A percentile compares a stretch with the other conserved stretches of the same genome.
These are phyloP conservation scores for Cutaneotrichosporon cutaneum DNA, from an alignment of 1,284 basidiomycete genomes.

Conservation along the genomic window DNA sequence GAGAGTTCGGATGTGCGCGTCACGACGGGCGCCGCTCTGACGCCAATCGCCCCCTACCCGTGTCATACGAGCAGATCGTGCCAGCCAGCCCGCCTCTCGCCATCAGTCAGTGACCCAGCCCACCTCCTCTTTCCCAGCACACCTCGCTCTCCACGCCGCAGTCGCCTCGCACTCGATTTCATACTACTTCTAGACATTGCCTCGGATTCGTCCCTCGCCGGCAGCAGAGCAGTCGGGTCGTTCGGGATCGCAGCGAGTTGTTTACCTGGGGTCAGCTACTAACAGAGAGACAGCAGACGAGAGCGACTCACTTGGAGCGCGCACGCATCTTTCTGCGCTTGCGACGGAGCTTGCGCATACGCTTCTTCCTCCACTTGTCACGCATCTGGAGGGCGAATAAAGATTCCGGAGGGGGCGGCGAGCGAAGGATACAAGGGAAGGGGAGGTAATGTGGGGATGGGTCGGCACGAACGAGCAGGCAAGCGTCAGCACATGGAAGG, in stretches of 20 bases:
- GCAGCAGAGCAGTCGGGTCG: slow-evolving; percentile 1
- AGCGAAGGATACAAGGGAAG: not conserved
- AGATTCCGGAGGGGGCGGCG: not conserved
- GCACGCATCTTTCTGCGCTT: slow-evolving; percentile 29
- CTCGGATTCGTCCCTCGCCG: not conserved
- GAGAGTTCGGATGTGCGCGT: not conserved
- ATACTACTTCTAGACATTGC: slow-evolving; percentile 7
- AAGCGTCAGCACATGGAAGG: slow-evolving; percentile 12
- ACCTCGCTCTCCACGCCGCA: not conserved
- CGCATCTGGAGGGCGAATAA: slow-evolving; percentile 19
- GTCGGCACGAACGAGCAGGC: not conserved
- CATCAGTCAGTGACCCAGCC: not conserved
- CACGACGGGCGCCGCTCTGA: not conserved
- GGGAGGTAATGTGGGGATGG: not conserved
- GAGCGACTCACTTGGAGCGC: slow-evolving; percentile 24
- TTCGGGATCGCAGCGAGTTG: slow-evolving; percentile 10
- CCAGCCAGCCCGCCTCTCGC: not conserved
- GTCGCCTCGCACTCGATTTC: slow-evolving; percentile 10
- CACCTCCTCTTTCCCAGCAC: not conserved
- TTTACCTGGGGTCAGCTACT: slow-evolving; percentile 13
- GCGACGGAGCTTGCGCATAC: slow-evolving; percentile 30
- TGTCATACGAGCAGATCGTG: not conserved
- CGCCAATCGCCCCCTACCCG: not conserved
- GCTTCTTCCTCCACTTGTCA: slow-evolving; percentile 31
- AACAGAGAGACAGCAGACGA: not conserved